Conservation (phyloP, 1,284 basidiomycete genomes). For the Cutaneotrichosporon sp. region DNA sequence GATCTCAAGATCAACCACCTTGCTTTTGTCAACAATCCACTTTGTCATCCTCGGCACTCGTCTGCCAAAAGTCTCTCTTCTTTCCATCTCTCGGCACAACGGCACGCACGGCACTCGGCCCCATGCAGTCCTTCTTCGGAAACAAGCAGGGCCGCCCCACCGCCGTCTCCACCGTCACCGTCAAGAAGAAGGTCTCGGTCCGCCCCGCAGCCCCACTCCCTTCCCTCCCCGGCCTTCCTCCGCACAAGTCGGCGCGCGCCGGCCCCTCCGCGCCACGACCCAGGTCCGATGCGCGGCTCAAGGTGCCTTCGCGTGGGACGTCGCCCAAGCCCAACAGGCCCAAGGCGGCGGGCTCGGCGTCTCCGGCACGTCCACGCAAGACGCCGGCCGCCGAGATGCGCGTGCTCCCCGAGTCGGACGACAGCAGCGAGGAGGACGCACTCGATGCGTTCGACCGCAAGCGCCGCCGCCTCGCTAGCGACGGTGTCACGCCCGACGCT, state of each 20-base stretch:
- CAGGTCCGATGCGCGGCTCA: background rate
- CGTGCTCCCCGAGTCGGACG: slow-evolving; percentile 22
- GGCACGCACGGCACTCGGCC: background rate
- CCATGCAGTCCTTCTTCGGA: slow-evolving; percentile 41
- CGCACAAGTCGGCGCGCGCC: background rate
- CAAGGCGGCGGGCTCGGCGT: slow-evolving; percentile 6
- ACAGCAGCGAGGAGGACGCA: slow-evolving; percentile 19
- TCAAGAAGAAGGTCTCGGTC: slow-evolving; percentile 25
- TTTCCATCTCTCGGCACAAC: background rate
- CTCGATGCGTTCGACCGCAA: slow-evolving; percentile 28
- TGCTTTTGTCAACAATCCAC: slow-evolving; percentile 3
- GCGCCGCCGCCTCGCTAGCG: slow-evolving; percentile 14
- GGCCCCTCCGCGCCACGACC: background rate
- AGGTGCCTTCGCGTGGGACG: background rate
- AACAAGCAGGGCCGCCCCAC: slow-evolving; percentile 21
- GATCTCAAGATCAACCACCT: background rate
- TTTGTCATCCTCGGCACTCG: background rate
- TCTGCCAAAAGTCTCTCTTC: too few species aligned
- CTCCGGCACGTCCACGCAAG: slow-evolving; percentile 7
- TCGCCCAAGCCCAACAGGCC: background rate
- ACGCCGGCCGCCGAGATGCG: slow-evolving; percentile 18
- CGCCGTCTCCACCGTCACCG: slow-evolving; percentile 27
- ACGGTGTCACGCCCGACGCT: slow-evolving; percentile 10
- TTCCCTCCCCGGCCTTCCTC: background rate
- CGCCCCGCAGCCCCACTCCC: slow-evolving; percentile 1